Conservation (phyloP, 768 basidiomycete species). For the Auriscalpium microsporum region DNA sequence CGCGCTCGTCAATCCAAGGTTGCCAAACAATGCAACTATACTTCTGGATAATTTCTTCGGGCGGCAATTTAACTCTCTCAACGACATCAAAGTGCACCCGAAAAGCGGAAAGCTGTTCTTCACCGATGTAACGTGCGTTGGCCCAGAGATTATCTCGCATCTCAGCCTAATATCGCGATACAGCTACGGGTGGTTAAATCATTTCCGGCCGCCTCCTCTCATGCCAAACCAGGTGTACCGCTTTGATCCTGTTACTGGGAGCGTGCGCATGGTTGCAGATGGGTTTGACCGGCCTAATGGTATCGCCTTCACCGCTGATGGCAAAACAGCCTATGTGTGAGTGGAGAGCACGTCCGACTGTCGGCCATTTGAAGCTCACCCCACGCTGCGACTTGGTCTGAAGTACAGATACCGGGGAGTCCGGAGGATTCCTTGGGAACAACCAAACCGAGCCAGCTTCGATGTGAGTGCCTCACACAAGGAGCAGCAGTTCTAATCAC, state of each 20-base stretch:
- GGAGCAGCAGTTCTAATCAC: not conserved
- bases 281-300: conserved; percentile 71
- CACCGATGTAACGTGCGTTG: conserved; percentile 57
- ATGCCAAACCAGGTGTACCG: conserved; percentile 74
- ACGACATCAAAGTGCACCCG: conserved; percentile 71
- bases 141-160: too few species aligned
- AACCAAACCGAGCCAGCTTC: conserved; percentile 58
- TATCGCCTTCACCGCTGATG: conserved; percentile 61
- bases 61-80: conserved; percentile 74
- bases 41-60: conserved; percentile 75
- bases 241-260: conserved; percentile 56
- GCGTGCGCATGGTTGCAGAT: conserved; percentile 66
- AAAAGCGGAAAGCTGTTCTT: conserved; percentile 61
- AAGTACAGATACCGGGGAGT: conserved; percentile 46
- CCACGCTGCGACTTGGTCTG: conserved; percentile 8
- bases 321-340: conserved; percentile 57
- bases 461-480: conserved; percentile 36
- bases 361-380: conserved; percentile 6
- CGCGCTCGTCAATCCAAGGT: conserved; percentile 52
- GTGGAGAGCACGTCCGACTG: conserved; percentile 13
- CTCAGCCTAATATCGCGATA: not conserved
- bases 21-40: conserved; percentile 60
- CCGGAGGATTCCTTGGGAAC: conserved; percentile 36
- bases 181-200: conserved; percentile 57
- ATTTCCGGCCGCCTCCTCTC: conserved; percentile 58